These are phyloP conservation scores for Plasmodium reichenowi DNA, from an alignment of 169 alveolate species.

Conservation along the genomic window DNA sequence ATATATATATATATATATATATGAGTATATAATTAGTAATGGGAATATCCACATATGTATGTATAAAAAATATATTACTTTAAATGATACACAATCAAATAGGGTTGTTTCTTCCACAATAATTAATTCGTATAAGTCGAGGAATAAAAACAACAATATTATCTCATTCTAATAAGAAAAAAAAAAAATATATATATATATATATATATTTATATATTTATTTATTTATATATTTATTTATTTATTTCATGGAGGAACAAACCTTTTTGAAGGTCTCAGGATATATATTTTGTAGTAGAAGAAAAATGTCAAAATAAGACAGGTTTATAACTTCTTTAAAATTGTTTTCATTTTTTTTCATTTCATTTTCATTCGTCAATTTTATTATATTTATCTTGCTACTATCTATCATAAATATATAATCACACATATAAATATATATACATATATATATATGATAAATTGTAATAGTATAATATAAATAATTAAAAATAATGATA, in stretches of 20 bases:
- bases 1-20: not conserved
- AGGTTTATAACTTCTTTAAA: constrained; percentile 43
- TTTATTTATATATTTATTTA: not conserved
- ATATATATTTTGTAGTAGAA: constrained; percentile 42
- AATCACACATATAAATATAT: not conserved
- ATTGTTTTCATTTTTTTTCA: constrained; percentile 9
- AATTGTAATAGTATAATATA: no score
- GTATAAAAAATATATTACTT: constrained; percentile 1
- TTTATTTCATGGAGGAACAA: not conserved
- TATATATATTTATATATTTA: not conserved
- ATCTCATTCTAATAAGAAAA: constrained; percentile 37
- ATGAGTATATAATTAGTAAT: not conserved
- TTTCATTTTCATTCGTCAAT: constrained; percentile 16
- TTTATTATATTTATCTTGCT: constrained; percentile 48
- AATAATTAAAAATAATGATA: no score
- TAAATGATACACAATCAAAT: constrained; percentile 65
- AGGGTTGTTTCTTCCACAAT: constrained; percentile 38
- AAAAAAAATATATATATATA: not conserved
- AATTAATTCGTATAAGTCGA: constrained; percentile 50
- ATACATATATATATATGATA: not conserved
- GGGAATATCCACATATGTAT: not conserved
- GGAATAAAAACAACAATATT: constrained; percentile 49
- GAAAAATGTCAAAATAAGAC: constrained; percentile 60
- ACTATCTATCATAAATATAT: constrained; percentile 18
- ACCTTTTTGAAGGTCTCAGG: constrained; percentile 71